Percentiles rank a stretch among this genome's conserved stretches.
phyloP scores from a whole-genome alignment of 306 rosid genomes.

The Hylodesmum podocarpum region DNA sequence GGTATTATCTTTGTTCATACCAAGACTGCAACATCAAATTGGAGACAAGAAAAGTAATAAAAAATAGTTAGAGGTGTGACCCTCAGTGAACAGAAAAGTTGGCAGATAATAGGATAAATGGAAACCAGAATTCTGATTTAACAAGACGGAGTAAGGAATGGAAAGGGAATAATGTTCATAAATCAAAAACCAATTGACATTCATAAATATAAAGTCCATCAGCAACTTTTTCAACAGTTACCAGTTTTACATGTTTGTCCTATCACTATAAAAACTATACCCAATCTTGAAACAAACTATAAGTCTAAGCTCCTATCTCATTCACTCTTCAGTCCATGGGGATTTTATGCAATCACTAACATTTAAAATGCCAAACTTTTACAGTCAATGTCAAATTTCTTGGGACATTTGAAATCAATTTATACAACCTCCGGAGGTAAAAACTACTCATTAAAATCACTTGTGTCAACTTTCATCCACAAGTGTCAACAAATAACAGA shows the following conservation, averaged over 20 bases:
- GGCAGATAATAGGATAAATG: neutral
- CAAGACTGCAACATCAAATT: slow-evolving; percentile 39
- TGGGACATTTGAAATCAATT: neutral
- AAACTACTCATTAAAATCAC: neutral
- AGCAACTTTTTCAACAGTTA: slow-evolving; percentile 4
- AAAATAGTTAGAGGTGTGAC: slow-evolving; percentile 10
- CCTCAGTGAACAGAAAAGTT: slow-evolving; percentile 2
- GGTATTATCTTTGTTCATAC: slow-evolving; percentile 37
- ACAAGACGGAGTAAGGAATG: neutral
- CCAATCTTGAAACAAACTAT: neutral
- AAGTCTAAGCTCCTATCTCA: neutral
- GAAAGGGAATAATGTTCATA: neutral
- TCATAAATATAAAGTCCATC: neutral
- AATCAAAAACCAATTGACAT: slow-evolving; percentile 4
- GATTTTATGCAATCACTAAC: neutral
- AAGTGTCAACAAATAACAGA: neutral
- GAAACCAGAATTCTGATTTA: neutral
- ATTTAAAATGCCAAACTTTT: neutral
- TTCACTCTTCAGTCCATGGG: neutral
- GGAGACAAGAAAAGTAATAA: neutral
- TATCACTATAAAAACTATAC: slow-evolving; percentile 7
- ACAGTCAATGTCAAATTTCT: neutral
- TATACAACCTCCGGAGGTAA: neutral
- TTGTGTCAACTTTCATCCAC: neutral
- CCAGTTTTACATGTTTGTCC: neutral